Conservation (phyloP, 257 asterid species). For the Anisodus tanguticus region DNA sequence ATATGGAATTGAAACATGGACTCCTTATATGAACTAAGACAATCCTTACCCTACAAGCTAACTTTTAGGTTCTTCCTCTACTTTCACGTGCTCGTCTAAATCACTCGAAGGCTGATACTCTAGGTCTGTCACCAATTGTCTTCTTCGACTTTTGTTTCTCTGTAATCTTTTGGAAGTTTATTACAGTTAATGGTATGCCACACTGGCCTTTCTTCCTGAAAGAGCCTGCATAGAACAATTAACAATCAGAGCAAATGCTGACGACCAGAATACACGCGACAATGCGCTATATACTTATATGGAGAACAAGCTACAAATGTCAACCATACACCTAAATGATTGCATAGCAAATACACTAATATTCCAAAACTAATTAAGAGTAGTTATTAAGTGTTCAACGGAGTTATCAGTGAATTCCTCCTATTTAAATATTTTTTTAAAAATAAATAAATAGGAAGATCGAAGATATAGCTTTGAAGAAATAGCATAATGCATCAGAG, state of each 20-base stretch:
- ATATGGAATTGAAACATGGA: too few relatives aligned
- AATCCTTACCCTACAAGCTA: too few relatives aligned
- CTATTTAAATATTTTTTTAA: too few relatives aligned
- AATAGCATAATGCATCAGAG: conserved; percentile 8
- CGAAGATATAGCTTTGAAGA: too few relatives aligned
- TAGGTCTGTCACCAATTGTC: conserved; percentile 52
- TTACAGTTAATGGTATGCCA: conserved; percentile 90
- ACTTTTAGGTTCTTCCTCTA: too few relatives aligned
- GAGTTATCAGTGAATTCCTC: not conserved
- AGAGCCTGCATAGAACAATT: conserved; percentile 55
- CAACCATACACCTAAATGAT: not conserved
- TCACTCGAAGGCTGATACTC: conserved; percentile 47
- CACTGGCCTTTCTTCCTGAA: conserved; percentile 82
- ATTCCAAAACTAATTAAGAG: not conserved
- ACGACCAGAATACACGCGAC: not conserved
- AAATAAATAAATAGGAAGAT: too few relatives aligned
- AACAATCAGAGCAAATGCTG: conserved; percentile 12
- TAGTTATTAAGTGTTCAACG: not conserved
- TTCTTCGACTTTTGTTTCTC: conserved; percentile 44
- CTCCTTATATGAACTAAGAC: too few relatives aligned
- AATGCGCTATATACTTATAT: not conserved
- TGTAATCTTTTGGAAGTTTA: conserved; percentile 59
- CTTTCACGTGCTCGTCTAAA: conserved; percentile 45
- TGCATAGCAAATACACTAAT: not conserved
- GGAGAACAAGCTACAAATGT: conserved; percentile 9